A percentile compares a stretch with the other conserved stretches of the same genome.
Conservation (phyloP, 495 filamentous ascomycete species). For the Neurospora africana region DNA sequence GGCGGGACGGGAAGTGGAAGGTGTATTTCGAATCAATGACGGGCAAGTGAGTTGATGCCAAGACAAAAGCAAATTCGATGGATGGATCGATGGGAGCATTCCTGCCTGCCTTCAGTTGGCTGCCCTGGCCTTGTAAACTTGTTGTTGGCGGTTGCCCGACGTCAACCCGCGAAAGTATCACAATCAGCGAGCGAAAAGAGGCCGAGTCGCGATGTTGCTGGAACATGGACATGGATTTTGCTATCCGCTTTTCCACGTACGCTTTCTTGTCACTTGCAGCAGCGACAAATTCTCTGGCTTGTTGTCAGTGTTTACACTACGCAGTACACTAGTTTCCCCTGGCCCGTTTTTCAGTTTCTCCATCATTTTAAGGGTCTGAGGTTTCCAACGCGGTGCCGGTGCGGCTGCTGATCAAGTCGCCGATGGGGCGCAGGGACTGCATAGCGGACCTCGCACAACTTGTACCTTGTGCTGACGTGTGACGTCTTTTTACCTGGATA, state of each 20-base stretch:
- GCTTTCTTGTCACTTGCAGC: neutral
- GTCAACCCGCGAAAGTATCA: neutral
- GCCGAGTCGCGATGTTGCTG: neutral
- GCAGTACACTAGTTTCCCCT: neutral
- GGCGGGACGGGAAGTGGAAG: neutral
- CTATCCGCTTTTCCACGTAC: neutral
- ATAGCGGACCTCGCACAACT: neutral
- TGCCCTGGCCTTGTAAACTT: neutral
- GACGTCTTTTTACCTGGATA: neutral
- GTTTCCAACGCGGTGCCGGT: neutral
- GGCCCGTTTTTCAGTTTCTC: neutral
- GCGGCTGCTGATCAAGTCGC: neutral
- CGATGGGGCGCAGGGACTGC: neutral
- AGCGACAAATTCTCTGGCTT: too few species aligned
- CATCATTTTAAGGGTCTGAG: neutral
- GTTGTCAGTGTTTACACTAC: neutral
- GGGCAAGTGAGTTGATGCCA: neutral
- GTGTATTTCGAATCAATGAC: neutral
- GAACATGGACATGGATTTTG: neutral
- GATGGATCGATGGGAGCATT: too few species aligned
- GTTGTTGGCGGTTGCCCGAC: too few species aligned
- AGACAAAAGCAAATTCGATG: neutral
- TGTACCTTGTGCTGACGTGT: neutral
- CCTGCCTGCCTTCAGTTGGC: too few species aligned
- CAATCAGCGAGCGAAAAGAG: neutral